Evolutionary conservation across 164 flowering plant species (phyloP), one percentile per base, ranked within the genome.

Genomic region (Magnolia changhungtana): DNA sequence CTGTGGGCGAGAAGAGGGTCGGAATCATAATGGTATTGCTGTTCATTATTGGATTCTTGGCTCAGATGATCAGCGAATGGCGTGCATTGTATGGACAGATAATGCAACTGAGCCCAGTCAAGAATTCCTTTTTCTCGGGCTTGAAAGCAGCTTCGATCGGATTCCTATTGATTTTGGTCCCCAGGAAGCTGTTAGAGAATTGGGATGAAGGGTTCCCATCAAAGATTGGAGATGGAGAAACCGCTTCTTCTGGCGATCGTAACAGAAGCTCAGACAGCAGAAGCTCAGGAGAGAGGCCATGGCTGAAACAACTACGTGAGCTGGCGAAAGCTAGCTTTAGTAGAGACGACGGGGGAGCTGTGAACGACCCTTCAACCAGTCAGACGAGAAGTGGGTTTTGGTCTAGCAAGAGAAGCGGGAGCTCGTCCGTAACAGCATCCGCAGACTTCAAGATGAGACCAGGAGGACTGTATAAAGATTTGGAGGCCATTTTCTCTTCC

Each of bases 401-500:
- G 95, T 76, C 86, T 9, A 75, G 69, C 19, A 91, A 84, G 73
- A 85, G 85, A 76, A 93, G 97, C 76, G 90, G 90, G 21, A 91
- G 92, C 80, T 84, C 98, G 4, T 85, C 95, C 7, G 59, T 80
- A 45, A 80, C 80, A 31, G 78, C 94, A 8, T 83, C 95, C 4
- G 59, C 82, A 50, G 94, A 90, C 79, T 81, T 50, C 71, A 90
- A 87, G 84, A 75, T 95, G 0, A 90, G 80, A 66, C 79, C 92
- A 49, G 84, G 50, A 76, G 78, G 82, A 50, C 79, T 93, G 83
- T 81, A 92, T 76, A 89, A 82, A 80, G 99, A 93, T 78, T 82
- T 95, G 78, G 96, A 93, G 82, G 89, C 88, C 78, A 91, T 95
- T 81, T 95, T 93, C 85, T 90, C 95, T 69, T 85, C 92, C 64